Conservation (phyloP, 352 stramenopile genomes). For the Globisporangium emineosum region DNA sequence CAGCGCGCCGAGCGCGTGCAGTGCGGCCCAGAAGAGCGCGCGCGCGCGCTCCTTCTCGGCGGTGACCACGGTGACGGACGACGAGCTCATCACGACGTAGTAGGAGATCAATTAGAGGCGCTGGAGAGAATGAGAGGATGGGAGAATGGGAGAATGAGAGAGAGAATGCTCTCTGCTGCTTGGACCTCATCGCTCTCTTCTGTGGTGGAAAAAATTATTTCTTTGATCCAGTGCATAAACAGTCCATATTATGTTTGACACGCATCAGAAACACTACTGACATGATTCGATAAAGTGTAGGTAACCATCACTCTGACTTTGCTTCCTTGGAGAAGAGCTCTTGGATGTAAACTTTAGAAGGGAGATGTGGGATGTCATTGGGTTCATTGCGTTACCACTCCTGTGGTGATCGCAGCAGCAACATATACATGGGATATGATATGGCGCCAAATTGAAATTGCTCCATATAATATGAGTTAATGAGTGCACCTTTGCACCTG, state of each 20-base stretch:
- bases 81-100: not conserved
- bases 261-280: not conserved
- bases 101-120: too few relatives aligned
- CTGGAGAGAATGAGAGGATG: not conserved
- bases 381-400: not conserved
- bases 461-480: not conserved
- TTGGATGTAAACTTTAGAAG: not conserved
- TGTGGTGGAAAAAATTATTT: not conserved
- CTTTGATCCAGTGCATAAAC: not conserved
- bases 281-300: not conserved
- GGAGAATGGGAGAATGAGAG: not conserved
- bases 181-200: not conserved
- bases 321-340: not conserved
- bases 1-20: not conserved
- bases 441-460: not conserved
- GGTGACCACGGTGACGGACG: constrained; percentile 4
- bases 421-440: not conserved
- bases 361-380: not conserved
- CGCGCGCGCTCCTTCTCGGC: constrained; percentile 7
- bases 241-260: not conserved
- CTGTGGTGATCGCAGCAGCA: not conserved
- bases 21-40: not conserved
- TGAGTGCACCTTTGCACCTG: not conserved
- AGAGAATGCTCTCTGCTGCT: not conserved
- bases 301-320: not conserved